Percentiles rank a stretch among this genome's conserved stretches.
phyloP scores from a whole-genome alignment of 345 rosid genomes.

The Physaria fendleri region DNA sequence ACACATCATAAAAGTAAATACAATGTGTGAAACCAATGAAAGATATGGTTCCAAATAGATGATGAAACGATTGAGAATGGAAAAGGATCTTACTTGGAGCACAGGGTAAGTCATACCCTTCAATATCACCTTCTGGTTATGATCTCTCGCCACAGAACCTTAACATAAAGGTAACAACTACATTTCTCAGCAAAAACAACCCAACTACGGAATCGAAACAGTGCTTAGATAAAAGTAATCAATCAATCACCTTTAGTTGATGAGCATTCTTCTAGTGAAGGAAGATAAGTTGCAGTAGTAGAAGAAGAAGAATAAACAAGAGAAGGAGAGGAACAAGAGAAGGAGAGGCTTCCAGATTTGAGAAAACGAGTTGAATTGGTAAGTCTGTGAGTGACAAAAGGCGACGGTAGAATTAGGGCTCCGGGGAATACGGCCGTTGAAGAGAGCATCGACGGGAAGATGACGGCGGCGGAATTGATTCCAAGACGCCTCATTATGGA shows the following conservation, averaged over 20 bases:
- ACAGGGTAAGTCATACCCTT: slow-evolving; percentile 68
- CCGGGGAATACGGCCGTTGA: slow-evolving; percentile 12
- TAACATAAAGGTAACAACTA: not conserved
- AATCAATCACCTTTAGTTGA: slow-evolving; percentile 18
- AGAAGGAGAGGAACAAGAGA: not conserved
- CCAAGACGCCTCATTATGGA: slow-evolving; percentile 25
- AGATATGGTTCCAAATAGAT: not conserved
- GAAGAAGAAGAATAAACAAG: slow-evolving; percentile 6
- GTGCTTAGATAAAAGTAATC: not conserved
- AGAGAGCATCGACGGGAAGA: not conserved
- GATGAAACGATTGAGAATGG: not conserved
- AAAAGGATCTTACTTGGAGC: slow-evolving; percentile 47
- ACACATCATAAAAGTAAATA: no score
- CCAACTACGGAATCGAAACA: not conserved
- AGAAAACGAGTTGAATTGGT: not conserved
- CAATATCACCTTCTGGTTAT: slow-evolving; percentile 43
- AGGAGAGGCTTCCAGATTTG: slow-evolving; percentile 5
- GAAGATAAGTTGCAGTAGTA: slow-evolving; percentile 24
- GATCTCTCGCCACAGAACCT: slow-evolving; percentile 12
- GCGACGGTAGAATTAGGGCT: not conserved
- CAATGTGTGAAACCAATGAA: no score
- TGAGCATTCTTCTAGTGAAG: slow-evolving; percentile 18
- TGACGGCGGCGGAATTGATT: slow-evolving; percentile 20
- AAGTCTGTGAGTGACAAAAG: not conserved
- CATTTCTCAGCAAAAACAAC: not conserved